These are phyloP conservation scores for Coemansia sp. DNA, from an alignment of 192 early-diverging fungal species.

Conservation along the genomic window DNA sequence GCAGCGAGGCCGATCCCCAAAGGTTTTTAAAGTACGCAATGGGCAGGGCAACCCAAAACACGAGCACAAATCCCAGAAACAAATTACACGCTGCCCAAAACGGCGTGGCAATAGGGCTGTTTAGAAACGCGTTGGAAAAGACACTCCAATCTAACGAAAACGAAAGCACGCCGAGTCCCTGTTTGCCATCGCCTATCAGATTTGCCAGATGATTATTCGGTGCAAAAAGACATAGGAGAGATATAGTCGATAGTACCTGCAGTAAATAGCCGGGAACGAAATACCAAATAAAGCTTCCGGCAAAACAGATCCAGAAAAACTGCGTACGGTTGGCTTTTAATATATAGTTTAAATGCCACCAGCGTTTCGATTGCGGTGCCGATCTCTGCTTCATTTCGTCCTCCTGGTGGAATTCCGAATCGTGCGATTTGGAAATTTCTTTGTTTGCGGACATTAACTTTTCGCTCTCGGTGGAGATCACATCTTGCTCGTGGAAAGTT, in stretches of 20 bases:
- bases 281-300: slow-evolving; percentile 52
- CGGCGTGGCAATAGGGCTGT: slow-evolving; percentile 69
- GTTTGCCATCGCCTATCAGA: slow-evolving; percentile 51
- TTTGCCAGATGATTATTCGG: slow-evolving; percentile 46
- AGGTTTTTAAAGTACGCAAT: slow-evolving; percentile 65
- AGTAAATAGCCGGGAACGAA: slow-evolving; percentile 66
- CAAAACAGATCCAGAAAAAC: slow-evolving; percentile 55
- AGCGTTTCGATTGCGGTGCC: slow-evolving; percentile 1
- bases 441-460: too few species aligned
- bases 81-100: slow-evolving; percentile 73
- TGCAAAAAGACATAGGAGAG: slow-evolving; percentile 58
- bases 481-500: slow-evolving; percentile 64
- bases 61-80: slow-evolving; percentile 64
- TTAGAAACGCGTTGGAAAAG: slow-evolving; percentile 55
- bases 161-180: slow-evolving; percentile 64
- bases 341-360: slow-evolving; percentile 8
- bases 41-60: slow-evolving; percentile 75
- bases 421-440: too few species aligned
- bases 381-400: too few species aligned
- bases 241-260: slow-evolving; percentile 62
- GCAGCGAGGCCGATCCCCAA: slow-evolving; percentile 59
- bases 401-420: too few species aligned
- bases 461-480: background rate
- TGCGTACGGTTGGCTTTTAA: slow-evolving; percentile 39
- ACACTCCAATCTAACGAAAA: slow-evolving; percentile 77